Conservation (phyloP, 768 basidiomycete species). For the Collybia sp. region DNA sequence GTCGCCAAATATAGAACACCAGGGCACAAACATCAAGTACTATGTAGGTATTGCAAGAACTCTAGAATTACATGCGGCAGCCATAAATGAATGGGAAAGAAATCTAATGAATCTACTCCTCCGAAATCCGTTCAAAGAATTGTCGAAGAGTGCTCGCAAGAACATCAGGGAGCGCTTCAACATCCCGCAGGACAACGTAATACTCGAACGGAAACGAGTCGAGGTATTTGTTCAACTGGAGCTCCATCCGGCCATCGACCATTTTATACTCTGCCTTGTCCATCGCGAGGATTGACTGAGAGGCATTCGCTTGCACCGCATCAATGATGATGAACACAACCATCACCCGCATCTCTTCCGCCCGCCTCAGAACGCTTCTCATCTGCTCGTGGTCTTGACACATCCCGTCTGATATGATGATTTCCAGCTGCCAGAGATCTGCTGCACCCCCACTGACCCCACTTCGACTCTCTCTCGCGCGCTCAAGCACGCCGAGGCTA, state of each 20-base stretch:
- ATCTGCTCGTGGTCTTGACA: slow-evolving; percentile 93
- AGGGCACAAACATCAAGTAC: too few relatives aligned
- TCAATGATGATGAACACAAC: slow-evolving; percentile 96
- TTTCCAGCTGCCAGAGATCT: slow-evolving; percentile 95
- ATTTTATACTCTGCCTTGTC: slow-evolving; percentile 86
- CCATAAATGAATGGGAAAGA: neutral
- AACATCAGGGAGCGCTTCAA: slow-evolving; percentile 89
- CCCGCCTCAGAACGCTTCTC: slow-evolving; percentile 73
- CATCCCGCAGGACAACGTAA: slow-evolving; percentile 87
- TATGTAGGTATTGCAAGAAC: too few relatives aligned
- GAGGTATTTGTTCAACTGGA: slow-evolving; percentile 84
- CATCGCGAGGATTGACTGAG: slow-evolving; percentile 88
- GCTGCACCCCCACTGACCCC: slow-evolving; percentile 59
- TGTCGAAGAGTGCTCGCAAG: slow-evolving; percentile 85
- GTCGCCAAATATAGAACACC: too few relatives aligned
- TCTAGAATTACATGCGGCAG: too few relatives aligned
- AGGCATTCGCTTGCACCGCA: slow-evolving; percentile 19
- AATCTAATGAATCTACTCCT: slow-evolving; percentile 45
- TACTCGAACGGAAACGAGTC: slow-evolving; percentile 99
- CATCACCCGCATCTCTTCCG: slow-evolving; percentile 88
- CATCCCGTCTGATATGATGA: slow-evolving; percentile 99
- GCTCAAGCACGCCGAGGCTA: slow-evolving; percentile 68
- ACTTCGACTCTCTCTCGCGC: slow-evolving; percentile 65
- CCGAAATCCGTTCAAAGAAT: slow-evolving; percentile 84
- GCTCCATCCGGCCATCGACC: slow-evolving; percentile 76